These are phyloP conservation scores for Saturnispora hagleri DNA, from an alignment of 805 yeast species.

Conservation along the genomic window DNA sequence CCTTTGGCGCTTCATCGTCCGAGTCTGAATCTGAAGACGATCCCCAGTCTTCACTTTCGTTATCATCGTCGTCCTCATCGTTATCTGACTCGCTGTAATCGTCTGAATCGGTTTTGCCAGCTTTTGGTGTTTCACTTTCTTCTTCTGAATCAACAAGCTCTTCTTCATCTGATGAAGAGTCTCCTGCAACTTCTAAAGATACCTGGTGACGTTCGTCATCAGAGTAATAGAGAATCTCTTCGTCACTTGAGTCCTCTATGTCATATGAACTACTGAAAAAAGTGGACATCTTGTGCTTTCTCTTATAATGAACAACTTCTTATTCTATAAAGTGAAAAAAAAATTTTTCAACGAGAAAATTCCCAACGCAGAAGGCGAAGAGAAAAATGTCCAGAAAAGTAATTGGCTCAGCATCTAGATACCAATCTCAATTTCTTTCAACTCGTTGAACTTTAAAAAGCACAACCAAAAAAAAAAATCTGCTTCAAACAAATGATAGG, in stretches of 20 bases:
- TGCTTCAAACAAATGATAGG: not conserved
- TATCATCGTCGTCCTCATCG: constrained; percentile 11
- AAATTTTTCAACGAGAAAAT: constrained; percentile 2
- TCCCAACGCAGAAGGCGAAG: not conserved
- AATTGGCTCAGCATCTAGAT: not conserved
- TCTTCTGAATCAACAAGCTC: constrained; percentile 15
- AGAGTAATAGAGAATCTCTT: constrained; percentile 43
- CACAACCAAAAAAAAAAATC: not conserved
- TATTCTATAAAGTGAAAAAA: not conserved
- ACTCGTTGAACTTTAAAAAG: not conserved
- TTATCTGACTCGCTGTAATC: constrained; percentile 8
- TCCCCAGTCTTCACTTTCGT: constrained; percentile 15
- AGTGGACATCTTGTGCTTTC: constrained; percentile 57
- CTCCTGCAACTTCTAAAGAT: constrained; percentile 7
- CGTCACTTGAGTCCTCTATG: constrained; percentile 44
- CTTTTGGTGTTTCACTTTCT: constrained; percentile 9
- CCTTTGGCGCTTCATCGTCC: constrained; percentile 25
- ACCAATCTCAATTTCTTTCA: not conserved
- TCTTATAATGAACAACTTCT: not conserved
- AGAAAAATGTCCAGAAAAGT: not conserved
- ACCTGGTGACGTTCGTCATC: constrained; percentile 48
- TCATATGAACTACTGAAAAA: constrained; percentile 66
- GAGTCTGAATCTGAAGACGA: constrained; percentile 17
- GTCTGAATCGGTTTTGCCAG: constrained; percentile 14
- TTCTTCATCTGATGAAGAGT: constrained; percentile 30